Conservation (phyloP, 192 early-diverging fungal genomes). For the Coemansia sp. region DNA sequence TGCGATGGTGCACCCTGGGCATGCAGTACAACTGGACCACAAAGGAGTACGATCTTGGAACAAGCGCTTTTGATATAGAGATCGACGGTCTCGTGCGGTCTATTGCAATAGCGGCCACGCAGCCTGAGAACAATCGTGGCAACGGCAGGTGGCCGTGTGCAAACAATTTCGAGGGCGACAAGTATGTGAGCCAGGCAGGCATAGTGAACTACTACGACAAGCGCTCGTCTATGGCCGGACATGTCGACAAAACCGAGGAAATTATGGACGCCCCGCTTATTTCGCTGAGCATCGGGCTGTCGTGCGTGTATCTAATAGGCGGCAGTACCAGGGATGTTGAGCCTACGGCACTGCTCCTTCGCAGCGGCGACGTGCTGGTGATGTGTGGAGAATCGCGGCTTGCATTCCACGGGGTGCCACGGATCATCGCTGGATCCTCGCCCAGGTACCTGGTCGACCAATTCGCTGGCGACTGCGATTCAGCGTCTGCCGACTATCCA, state of each 20-base stretch:
- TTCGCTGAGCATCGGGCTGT: constrained; percentile 61
- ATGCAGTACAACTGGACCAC: constrained; percentile 82
- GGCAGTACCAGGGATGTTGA: constrained; percentile 66
- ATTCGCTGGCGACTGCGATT: constrained; percentile 23
- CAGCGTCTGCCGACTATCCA: constrained; percentile 41
- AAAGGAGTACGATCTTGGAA: constrained; percentile 68
- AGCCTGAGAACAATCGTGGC: constrained; percentile 18
- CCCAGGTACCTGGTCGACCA: constrained; percentile 61
- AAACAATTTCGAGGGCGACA: constrained; percentile 61
- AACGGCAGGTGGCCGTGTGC: constrained; percentile 13
- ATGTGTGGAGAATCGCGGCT: constrained; percentile 81
- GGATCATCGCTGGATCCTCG: constrained; percentile 72
- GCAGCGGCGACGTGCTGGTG: constrained; percentile 84
- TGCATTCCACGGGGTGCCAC: constrained; percentile 87
- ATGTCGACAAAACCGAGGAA: constrained; percentile 90
- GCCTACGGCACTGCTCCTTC: constrained; percentile 75
- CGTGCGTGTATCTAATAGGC: constrained; percentile 84
- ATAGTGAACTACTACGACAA: constrained; percentile 93
- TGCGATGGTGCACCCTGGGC: constrained; percentile 78
- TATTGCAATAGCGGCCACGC: constrained; percentile 67
- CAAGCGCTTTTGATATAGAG: constrained; percentile 66
- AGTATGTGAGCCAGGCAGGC: constrained; percentile 82
- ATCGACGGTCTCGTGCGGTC: constrained; percentile 63
- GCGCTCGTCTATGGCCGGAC: constrained; percentile 82
- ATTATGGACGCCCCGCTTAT: constrained; percentile 84